A percentile compares a stretch with the other conserved stretches of the same genome.
phyloP scores from a whole-genome alignment of 495 filamentous ascomycete genomes.

The Elasticomyces elasticus region DNA sequence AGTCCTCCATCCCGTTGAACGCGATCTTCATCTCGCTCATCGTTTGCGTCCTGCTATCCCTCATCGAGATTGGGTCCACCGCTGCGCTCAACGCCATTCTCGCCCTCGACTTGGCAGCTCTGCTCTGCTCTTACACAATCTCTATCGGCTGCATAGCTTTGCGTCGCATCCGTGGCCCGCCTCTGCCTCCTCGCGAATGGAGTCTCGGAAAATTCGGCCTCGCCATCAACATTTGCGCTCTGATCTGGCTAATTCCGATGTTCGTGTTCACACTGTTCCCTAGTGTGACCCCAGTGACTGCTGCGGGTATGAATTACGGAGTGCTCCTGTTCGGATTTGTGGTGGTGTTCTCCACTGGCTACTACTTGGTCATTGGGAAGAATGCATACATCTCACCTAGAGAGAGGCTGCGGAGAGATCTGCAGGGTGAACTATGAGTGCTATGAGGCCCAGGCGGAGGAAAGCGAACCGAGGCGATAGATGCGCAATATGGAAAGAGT shows the following conservation, averaged over 20 bases:
- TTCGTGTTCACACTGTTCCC: constrained; percentile 16
- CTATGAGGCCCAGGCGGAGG: neutral
- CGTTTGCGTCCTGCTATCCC: constrained; percentile 12
- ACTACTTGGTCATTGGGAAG: constrained; percentile 7
- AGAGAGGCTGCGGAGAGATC: neutral
- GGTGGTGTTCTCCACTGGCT: constrained; percentile 2
- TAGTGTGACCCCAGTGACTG: neutral
- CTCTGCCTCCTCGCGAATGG: neutral
- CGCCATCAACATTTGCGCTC: constrained; percentile 4
- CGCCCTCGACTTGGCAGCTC: constrained; percentile 7
- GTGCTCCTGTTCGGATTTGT: constrained; percentile 9
- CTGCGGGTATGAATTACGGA: constrained; percentile 16
- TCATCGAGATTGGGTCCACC: constrained; percentile 20
- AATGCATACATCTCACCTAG: neutral
- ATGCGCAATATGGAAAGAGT: no score
- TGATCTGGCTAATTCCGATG: neutral
- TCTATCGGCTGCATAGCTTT: constrained; percentile 7
- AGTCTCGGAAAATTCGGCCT: constrained; percentile 1
- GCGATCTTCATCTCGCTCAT: constrained; percentile 14
- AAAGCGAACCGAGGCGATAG: no score
- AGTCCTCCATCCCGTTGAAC: constrained; percentile 14
- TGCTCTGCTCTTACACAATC: constrained; percentile 19
- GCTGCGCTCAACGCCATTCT: constrained; percentile 19
- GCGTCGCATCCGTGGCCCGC: constrained; percentile 2
- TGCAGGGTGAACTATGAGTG: neutral